Evolutionary conservation across 2,329 filamentous ascomycete genomes (phyloP).

Genomic region (Fusarium graminum): DNA sequence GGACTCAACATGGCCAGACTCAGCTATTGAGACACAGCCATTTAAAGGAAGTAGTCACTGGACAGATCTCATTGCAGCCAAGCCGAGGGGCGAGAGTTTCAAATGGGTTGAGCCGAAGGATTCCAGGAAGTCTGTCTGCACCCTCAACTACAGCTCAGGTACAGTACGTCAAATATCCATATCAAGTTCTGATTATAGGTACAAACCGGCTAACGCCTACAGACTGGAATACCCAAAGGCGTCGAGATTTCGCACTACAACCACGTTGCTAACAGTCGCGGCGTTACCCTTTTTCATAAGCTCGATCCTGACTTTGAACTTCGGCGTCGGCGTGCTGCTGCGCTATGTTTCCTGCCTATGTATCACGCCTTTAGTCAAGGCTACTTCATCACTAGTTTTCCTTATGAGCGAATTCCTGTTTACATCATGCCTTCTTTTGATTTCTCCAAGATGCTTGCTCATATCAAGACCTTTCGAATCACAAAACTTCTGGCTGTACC

Average conservation of each 20-base stretch:
- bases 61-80: conserved; percentile 69
- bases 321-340: conserved; percentile 55
- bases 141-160: conserved; percentile 83
- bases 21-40: conserved; percentile 38
- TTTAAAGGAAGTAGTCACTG: conserved; percentile 63
- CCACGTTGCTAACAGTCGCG: conserved; percentile 77
- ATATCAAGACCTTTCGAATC: conserved; percentile 76
- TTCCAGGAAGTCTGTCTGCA: conserved; percentile 68
- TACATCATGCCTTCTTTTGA: conserved; percentile 87
- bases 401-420: conserved; percentile 70
- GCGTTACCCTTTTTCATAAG: conserved; percentile 62
- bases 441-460: conserved; percentile 76
- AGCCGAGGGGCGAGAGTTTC: conserved; percentile 67
- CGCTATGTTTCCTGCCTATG: conserved; percentile 80
- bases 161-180: conserved; percentile 57
- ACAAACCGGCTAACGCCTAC: conserved; percentile 11
- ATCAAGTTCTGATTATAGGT: too few species aligned
- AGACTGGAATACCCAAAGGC: conserved; percentile 84
- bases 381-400: conserved; percentile 72
- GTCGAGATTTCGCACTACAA: conserved; percentile 85
- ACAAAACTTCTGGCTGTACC: conserved; percentile 77
- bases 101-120: conserved; percentile 71
- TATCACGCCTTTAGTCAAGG: conserved; percentile 82
- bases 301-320: conserved; percentile 64
- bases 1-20: conserved; percentile 67